phyloP scores from a whole-genome alignment of 164 flowering plant species.

The Vitis cinerea region DNA sequence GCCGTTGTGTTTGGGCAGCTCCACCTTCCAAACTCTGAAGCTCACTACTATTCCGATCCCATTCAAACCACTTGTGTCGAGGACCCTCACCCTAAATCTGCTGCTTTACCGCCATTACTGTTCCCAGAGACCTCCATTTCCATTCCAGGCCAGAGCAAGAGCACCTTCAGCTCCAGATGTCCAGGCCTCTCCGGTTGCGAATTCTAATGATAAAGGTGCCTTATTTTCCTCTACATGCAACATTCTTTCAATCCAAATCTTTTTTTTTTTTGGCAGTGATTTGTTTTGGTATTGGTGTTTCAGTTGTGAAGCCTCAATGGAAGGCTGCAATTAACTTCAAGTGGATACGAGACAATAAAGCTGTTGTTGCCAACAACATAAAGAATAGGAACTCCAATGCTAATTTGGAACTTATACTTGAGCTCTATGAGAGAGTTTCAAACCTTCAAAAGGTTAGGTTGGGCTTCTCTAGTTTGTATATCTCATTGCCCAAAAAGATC shows the following conservation, averaged over 20 bases:
- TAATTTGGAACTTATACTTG: conserved; percentile 73
- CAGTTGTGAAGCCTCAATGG: conserved; percentile 71
- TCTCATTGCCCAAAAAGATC: not conserved
- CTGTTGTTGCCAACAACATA: conserved; percentile 66
- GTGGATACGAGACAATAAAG: conserved; percentile 89
- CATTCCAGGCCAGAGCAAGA: conserved; percentile 30
- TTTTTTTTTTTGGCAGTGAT: not conserved
- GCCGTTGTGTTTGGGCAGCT: conserved; percentile 24
- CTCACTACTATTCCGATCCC: conserved; percentile 24
- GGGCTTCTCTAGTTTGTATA: not conserved
- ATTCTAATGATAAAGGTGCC: conserved; percentile 25
- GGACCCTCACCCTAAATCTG: conserved; percentile 17
- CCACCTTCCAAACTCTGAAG: conserved; percentile 40
- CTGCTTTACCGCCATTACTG: conserved; percentile 12
- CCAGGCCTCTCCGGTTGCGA: conserved; percentile 15
- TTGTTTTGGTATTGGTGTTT: conserved; percentile 2
- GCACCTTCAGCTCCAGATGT: conserved; percentile 32
- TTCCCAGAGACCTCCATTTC: conserved; percentile 7
- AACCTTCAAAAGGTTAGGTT: conserved; percentile 76
- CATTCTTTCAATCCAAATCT: not conserved
- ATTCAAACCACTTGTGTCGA: conserved; percentile 17
- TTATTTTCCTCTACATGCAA: not conserved
- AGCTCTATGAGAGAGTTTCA: conserved; percentile 60
- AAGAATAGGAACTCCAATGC: conserved; percentile 70
- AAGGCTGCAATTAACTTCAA: conserved; percentile 88